These are phyloP conservation scores for Emergomyces pasteurianus DNA, from an alignment of 2,329 filamentous ascomycete species.

Conservation along the genomic window DNA sequence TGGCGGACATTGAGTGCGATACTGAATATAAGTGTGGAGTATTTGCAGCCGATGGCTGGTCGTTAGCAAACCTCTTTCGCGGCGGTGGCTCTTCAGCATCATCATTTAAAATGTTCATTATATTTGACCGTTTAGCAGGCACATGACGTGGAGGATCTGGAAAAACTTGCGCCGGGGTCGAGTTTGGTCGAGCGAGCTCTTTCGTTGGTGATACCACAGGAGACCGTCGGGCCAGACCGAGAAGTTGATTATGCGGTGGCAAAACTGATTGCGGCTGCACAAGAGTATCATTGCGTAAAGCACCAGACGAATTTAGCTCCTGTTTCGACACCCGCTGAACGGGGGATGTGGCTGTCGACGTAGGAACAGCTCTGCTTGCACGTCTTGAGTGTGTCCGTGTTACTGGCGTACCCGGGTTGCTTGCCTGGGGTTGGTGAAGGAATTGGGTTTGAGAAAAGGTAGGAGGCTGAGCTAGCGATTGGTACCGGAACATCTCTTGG, in stretches of 20 bases:
- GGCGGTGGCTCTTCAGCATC: conserved; percentile 35
- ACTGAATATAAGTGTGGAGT: conserved; percentile 18
- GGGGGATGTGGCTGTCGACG: conserved; percentile 8
- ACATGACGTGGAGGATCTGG: conserved; percentile 30
- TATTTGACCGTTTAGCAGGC: conserved; percentile 38
- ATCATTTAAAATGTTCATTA: conserved; percentile 38
- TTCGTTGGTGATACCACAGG: conserved; percentile 23
- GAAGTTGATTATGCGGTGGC: not conserved
- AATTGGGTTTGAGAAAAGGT: conserved; percentile 21
- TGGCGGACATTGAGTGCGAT: conserved; percentile 15
- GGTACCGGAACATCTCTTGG: conserved; percentile 5
- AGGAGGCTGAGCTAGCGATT: conserved; percentile 6
- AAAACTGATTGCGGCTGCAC: conserved; percentile 3
- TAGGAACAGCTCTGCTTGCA: conserved; percentile 6
- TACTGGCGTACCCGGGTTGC: conserved; percentile 1
- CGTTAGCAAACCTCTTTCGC: conserved; percentile 34
- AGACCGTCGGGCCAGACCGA: conserved; percentile 2
- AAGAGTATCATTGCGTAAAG: conserved; percentile 1
- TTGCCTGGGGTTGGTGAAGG: conserved; percentile 13
- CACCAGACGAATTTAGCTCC: conserved; percentile 2
- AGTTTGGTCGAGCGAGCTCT: conserved; percentile 23
- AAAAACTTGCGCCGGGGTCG: conserved; percentile 17
- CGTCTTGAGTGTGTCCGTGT: conserved; percentile 10
- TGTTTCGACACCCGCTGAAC: conserved; percentile 7
- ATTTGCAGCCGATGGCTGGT: conserved; percentile 18